phyloP scores from a whole-genome alignment of 805 yeast genomes.

The Barnettozyma botsteinii region DNA sequence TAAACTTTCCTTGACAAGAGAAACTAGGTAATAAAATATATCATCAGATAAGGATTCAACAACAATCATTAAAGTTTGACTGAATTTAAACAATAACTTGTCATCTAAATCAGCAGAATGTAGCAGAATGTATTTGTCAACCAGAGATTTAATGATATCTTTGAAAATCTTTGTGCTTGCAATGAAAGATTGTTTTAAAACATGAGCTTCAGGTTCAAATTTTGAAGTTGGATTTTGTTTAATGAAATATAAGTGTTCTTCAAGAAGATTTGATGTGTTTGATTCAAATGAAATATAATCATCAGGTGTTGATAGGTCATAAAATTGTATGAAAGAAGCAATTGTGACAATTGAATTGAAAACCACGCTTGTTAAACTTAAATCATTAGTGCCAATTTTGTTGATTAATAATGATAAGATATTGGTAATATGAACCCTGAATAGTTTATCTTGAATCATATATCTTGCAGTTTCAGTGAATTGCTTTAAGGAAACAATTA shows the following conservation, averaged over 20 bases:
- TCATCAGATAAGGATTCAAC: slow-evolving; percentile 58
- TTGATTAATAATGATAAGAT: slow-evolving; percentile 63
- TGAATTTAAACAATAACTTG: slow-evolving; percentile 32
- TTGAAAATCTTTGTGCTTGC: slow-evolving; percentile 72
- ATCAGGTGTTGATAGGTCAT: slow-evolving; percentile 41
- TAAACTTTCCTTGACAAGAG: slow-evolving; percentile 33
- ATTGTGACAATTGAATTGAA: slow-evolving; percentile 64
- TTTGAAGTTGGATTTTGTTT: slow-evolving; percentile 22
- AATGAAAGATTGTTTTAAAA: slow-evolving; percentile 50
- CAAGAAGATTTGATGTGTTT: slow-evolving; percentile 49
- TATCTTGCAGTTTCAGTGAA: slow-evolving; percentile 60
- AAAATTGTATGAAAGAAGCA: slow-evolving; percentile 67
- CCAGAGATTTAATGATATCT: slow-evolving; percentile 48
- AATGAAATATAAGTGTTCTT: slow-evolving; percentile 55
- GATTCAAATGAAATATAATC: slow-evolving; percentile 37
- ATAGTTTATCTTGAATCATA: slow-evolving; percentile 57
- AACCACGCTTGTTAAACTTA: slow-evolving; percentile 62
- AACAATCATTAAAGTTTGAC: slow-evolving; percentile 41
- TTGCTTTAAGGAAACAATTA: slow-evolving; percentile 63
- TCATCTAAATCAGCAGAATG: slow-evolving; percentile 47
- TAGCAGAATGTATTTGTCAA: slow-evolving; percentile 54
- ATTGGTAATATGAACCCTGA: slow-evolving; percentile 73
- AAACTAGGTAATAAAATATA: slow-evolving; percentile 40
- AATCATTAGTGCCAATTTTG: slow-evolving; percentile 86
- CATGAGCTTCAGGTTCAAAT: slow-evolving; percentile 38